Evolutionary conservation across 2,329 filamentous ascomycete species (phyloP).

Genomic region (Stemphylium lycopersici): DNA sequence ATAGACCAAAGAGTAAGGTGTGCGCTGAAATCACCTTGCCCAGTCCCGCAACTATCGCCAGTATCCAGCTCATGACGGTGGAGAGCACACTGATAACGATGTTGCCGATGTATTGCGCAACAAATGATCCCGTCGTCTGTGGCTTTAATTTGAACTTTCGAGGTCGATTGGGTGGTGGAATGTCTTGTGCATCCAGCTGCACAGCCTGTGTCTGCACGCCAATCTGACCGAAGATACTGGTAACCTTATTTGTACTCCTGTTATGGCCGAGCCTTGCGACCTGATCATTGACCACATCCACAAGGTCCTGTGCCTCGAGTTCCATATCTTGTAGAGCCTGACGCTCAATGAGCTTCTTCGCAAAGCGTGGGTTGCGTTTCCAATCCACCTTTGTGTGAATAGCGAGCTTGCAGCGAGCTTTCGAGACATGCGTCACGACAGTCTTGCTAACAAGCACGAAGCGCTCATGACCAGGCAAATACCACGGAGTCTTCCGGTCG

Average conservation of each 20-base stretch:
- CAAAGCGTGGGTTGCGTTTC: constrained; percentile 62
- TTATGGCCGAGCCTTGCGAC: constrained; percentile 75
- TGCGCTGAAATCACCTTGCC: constrained; percentile 75
- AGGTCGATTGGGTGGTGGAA: constrained; percentile 45
- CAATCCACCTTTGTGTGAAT: constrained; percentile 89
- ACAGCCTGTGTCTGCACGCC: constrained; percentile 71
- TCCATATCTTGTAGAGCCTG: constrained; percentile 77
- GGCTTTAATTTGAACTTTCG: constrained; percentile 54
- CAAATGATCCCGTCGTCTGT: constrained; percentile 69
- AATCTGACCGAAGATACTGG: constrained; percentile 78
- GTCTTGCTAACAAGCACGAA: constrained; percentile 89
- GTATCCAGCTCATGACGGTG: constrained; percentile 77
- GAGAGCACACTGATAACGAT: constrained; percentile 76
- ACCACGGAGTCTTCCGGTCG: constrained; percentile 73
- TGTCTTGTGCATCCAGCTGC: constrained; percentile 46
- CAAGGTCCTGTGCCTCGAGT: constrained; percentile 74
- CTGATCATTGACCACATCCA: constrained; percentile 78
- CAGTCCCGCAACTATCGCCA: constrained; percentile 68
- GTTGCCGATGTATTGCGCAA: constrained; percentile 74
- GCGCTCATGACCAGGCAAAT: constrained; percentile 78
- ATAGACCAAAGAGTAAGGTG: constrained; percentile 71
- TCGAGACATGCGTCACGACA: constrained; percentile 90
- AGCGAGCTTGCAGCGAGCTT: constrained; percentile 89
- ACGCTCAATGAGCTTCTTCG: constrained; percentile 59
- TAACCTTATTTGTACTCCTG: constrained; percentile 76